phyloP scores from a whole-genome alignment of 495 filamentous ascomycete species.

The Astrothelium macrocarpum region DNA sequence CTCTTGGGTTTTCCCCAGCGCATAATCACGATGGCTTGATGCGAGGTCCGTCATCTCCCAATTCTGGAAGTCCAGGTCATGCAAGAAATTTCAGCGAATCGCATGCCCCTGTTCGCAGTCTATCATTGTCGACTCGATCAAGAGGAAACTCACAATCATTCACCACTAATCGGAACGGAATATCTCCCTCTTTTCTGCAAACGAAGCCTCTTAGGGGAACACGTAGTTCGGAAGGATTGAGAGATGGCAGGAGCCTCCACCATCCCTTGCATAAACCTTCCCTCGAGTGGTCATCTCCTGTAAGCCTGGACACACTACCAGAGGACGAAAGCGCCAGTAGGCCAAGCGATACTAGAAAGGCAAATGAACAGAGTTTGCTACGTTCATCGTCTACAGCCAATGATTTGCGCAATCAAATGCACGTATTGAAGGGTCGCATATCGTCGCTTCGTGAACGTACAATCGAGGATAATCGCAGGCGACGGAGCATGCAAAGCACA shows the following conservation, averaged over 20 bases:
- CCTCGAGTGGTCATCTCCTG: neutral
- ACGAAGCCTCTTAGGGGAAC: slow-evolving; percentile 1
- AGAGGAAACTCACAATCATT: neutral
- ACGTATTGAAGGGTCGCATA: slow-evolving; percentile 83
- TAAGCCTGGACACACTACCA: slow-evolving; percentile 24
- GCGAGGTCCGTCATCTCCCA: neutral
- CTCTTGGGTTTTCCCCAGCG: slow-evolving; percentile 3
- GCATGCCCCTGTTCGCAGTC: neutral
- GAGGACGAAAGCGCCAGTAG: slow-evolving; percentile 22
- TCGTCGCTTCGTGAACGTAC: slow-evolving; percentile 75
- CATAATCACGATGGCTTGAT: neutral
- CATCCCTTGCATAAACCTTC: slow-evolving; percentile 7
- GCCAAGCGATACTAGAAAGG: neutral
- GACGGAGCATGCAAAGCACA: slow-evolving; percentile 75
- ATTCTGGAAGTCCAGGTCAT: neutral
- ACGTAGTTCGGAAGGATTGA: slow-evolving; percentile 11
- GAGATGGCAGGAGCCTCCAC: slow-evolving; percentile 1
- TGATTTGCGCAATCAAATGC: slow-evolving; percentile 84
- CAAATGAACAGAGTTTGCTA: slow-evolving; percentile 33
- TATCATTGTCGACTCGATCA: slow-evolving; percentile 1
- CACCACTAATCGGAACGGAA: neutral
- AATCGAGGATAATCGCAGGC: slow-evolving; percentile 69
- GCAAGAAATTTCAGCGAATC: slow-evolving; percentile 5
- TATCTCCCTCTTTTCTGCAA: neutral
- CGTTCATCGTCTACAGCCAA: slow-evolving; percentile 31